Percentiles rank a stretch among this genome's conserved stretches.
These are phyloP conservation scores for Aspergillus latus DNA, from an alignment of 2,329 filamentous ascomycete genomes.

Conservation along the genomic window DNA sequence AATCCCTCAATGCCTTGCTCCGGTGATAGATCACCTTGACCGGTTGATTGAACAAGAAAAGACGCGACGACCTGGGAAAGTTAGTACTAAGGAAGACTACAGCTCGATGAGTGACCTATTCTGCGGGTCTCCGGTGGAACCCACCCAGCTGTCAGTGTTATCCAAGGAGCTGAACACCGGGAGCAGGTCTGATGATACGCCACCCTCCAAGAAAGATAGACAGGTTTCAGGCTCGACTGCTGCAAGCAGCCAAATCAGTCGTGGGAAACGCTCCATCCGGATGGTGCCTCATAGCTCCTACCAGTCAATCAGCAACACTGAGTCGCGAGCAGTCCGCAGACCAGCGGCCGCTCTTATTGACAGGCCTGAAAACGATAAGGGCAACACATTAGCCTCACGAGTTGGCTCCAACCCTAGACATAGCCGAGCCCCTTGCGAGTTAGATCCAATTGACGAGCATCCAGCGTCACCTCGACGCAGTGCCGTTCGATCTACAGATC, in stretches of 20 bases:
- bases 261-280: slow-evolving; percentile 52
- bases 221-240: slow-evolving; percentile 9
- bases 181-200: background rate
- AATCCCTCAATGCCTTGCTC: slow-evolving; percentile 54
- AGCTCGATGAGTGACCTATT: slow-evolving; percentile 21
- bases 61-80: slow-evolving; percentile 7
- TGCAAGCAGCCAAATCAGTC: slow-evolving; percentile 14
- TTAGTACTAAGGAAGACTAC: slow-evolving; percentile 10
- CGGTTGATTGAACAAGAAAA: slow-evolving; percentile 51
- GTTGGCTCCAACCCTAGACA: slow-evolving; percentile 26
- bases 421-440: slow-evolving; percentile 29
- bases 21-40: slow-evolving; percentile 62
- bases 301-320: slow-evolving; percentile 45
- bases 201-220: slow-evolving; percentile 4
- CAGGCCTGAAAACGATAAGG: background rate
- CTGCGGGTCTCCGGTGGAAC: slow-evolving; percentile 18
- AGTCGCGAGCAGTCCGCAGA: slow-evolving; percentile 59
- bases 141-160: slow-evolving; percentile 49
- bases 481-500: slow-evolving; percentile 26
- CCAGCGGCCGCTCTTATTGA: slow-evolving; percentile 14
- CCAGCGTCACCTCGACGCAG: slow-evolving; percentile 34
- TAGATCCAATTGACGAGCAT: slow-evolving; percentile 47
- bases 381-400: slow-evolving; percentile 1
- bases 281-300: slow-evolving; percentile 56
- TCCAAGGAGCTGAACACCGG: slow-evolving; percentile 48